Conservation (phyloP, 2,329 filamentous ascomycete genomes). For the Talaromyces albobiverticillius region DNA sequence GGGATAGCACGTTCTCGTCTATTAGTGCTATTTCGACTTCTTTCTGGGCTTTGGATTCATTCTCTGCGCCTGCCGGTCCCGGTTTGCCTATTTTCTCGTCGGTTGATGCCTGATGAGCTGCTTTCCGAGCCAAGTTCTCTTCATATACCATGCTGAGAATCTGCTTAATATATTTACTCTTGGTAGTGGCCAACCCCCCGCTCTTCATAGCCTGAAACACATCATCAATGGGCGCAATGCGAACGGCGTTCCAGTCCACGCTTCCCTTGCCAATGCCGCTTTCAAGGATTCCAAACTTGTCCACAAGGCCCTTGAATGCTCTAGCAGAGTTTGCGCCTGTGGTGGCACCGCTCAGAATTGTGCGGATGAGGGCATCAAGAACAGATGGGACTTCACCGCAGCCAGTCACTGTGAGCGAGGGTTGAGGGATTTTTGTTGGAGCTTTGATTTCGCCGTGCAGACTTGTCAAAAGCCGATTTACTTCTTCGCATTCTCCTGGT, state of each 20-base stretch:
- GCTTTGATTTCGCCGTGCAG: slow-evolving; percentile 64
- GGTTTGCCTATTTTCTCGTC: slow-evolving; percentile 38
- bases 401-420: slow-evolving; percentile 69
- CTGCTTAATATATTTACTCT: slow-evolving; percentile 69
- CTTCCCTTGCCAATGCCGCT: slow-evolving; percentile 66
- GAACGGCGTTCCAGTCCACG: slow-evolving; percentile 72
- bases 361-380: slow-evolving; percentile 62
- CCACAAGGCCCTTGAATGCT: slow-evolving; percentile 64
- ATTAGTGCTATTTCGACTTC: slow-evolving; percentile 57
- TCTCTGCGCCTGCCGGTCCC: slow-evolving; percentile 42
- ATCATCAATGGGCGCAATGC: slow-evolving; percentile 55
- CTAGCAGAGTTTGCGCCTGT: slow-evolving; percentile 60
- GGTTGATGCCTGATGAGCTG: slow-evolving; percentile 48
- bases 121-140: slow-evolving; percentile 60
- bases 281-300: slow-evolving; percentile 61
- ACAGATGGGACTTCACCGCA: slow-evolving; percentile 66
- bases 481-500: slow-evolving; percentile 64
- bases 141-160: slow-evolving; percentile 71
- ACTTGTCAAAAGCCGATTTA: slow-evolving; percentile 62
- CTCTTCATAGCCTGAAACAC: slow-evolving; percentile 67
- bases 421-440: slow-evolving; percentile 66
- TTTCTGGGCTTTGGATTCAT: slow-evolving; percentile 49
- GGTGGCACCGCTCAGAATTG: slow-evolving; percentile 61
- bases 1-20: slow-evolving; percentile 60
- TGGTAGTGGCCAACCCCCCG: slow-evolving; percentile 69